Evolutionary conservation across 2,329 filamentous ascomycete species (phyloP).

Genomic region (Fusarium sp.): DNA sequence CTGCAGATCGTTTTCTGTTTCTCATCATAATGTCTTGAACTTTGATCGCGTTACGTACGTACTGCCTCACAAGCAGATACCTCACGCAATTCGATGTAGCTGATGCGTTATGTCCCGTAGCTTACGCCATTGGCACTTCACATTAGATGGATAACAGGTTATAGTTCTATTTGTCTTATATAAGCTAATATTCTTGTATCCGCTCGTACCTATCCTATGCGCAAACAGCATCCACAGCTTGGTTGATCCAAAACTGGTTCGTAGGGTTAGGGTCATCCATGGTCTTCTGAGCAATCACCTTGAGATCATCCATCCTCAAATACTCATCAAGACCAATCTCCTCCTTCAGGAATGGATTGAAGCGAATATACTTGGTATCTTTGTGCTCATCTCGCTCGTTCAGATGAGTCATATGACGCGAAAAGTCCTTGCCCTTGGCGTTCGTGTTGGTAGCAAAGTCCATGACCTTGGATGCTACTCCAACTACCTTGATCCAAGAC

Average conservation of each 20-base stretch:
- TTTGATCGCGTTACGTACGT: too few species aligned
- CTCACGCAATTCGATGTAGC: rapidly evolving
- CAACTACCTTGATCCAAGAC: slow-evolving; percentile 23
- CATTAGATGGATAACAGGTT: rapidly evolving
- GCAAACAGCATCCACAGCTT: slow-evolving; percentile 6
- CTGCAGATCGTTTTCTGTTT: too few species aligned
- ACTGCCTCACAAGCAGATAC: rapidly evolving
- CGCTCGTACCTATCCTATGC: neutral
- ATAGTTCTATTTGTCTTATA: rapidly evolving
- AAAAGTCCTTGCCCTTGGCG: slow-evolving; percentile 34
- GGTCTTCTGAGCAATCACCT: neutral
- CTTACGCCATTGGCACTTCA: neutral
- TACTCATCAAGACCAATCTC: slow-evolving; percentile 32
- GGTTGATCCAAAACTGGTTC: neutral
- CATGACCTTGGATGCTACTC: slow-evolving; percentile 25
- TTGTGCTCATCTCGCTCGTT: slow-evolving; percentile 9
- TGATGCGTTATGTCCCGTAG: rapidly evolving
- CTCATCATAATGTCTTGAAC: neutral
- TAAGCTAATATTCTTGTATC: rapidly evolving
- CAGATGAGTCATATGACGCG: slow-evolving; percentile 14
- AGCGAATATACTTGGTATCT: slow-evolving; percentile 11
- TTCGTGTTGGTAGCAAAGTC: slow-evolving; percentile 35
- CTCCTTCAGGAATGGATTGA: slow-evolving; percentile 6
- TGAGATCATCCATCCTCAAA: neutral
- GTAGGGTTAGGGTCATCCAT: neutral